Conservation (phyloP, 1,139 yeast genomes). For the Hemisphaericaspora lyxosophila region DNA sequence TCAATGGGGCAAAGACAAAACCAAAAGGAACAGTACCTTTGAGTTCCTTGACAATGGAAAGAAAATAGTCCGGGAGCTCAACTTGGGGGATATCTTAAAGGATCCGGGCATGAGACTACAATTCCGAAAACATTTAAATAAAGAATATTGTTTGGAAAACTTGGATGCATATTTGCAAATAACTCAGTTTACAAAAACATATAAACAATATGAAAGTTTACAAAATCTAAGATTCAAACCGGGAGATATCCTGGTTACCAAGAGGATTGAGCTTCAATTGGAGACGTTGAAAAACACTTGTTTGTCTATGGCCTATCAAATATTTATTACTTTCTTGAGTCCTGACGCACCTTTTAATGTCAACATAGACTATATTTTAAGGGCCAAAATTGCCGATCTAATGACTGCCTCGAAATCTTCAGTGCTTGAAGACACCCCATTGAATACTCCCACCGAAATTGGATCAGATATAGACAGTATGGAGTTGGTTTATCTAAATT, state of each 20-base stretch:
- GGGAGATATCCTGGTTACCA: conserved; percentile 7
- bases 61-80: conserved; percentile 4
- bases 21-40: background rate
- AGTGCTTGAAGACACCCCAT: background rate
- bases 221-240: background rate
- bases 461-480: background rate
- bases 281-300: conserved; percentile 40
- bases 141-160: conserved; percentile 73
- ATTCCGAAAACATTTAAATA: conserved; percentile 62
- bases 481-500: no score
- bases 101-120: conserved; percentile 81
- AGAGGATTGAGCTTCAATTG: conserved; percentile 7
- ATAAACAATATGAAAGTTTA: conserved; percentile 18
- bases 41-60: background rate
- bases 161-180: conserved; percentile 68
- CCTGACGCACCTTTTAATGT: conserved; percentile 69
- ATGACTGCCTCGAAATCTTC: conserved; percentile 27
- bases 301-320: conserved; percentile 56
- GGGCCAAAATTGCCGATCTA: conserved; percentile 47
- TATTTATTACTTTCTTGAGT: conserved; percentile 68
- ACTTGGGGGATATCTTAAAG: conserved; percentile 49
- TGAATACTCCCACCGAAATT: background rate
- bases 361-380: conserved; percentile 63
- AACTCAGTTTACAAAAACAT: conserved; percentile 34
- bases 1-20: conserved; percentile 11